These are phyloP conservation scores for Podospora tetraspora DNA, from an alignment of 495 filamentous ascomycete genomes.

Conservation along the genomic window DNA sequence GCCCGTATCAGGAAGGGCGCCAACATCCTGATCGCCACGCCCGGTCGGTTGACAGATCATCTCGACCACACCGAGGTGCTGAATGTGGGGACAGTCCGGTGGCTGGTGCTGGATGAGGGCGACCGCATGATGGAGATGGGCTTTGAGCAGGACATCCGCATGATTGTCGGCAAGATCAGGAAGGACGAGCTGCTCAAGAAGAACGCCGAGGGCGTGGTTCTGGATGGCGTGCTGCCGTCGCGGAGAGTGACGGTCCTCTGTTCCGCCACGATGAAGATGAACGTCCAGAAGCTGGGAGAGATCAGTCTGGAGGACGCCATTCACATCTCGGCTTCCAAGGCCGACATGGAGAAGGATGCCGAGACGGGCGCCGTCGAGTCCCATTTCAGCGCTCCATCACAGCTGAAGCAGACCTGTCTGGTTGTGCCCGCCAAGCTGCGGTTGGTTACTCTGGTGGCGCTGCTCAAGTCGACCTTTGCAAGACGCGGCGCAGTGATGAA, in stretches of 20 bases:
- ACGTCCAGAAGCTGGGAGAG: slow-evolving; percentile 83
- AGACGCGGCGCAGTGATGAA: slow-evolving; percentile 87
- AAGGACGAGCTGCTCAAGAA: slow-evolving; percentile 38
- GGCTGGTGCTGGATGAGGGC: slow-evolving; percentile 92
- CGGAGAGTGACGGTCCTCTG: slow-evolving; percentile 85
- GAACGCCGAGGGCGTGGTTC: slow-evolving; percentile 35
- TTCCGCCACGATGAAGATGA: slow-evolving; percentile 95
- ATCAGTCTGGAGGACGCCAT: slow-evolving; percentile 91
- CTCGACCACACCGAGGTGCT: slow-evolving; percentile 84
- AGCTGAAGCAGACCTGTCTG: slow-evolving; percentile 85
- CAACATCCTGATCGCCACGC: slow-evolving; percentile 92
- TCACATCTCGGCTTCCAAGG: slow-evolving; percentile 69
- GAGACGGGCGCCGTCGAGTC: slow-evolving; percentile 43
- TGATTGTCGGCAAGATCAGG: slow-evolving; percentile 73
- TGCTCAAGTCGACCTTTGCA: slow-evolving; percentile 79
- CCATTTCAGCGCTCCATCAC: slow-evolving; percentile 78
- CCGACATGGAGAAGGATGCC: slow-evolving; percentile 41
- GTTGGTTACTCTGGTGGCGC: slow-evolving; percentile 75
- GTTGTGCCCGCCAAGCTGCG: slow-evolving; percentile 84
- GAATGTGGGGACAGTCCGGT: slow-evolving; percentile 81
- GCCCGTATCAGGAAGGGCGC: slow-evolving; percentile 85
- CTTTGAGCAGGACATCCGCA: slow-evolving; percentile 80
- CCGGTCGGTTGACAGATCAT: slow-evolving; percentile 84
- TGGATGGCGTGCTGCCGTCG: slow-evolving; percentile 58
- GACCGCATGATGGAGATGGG: slow-evolving; percentile 96